phyloP scores from a whole-genome alignment of 176 grass and related monocot genomes.

The Saccharum officinarum region DNA sequence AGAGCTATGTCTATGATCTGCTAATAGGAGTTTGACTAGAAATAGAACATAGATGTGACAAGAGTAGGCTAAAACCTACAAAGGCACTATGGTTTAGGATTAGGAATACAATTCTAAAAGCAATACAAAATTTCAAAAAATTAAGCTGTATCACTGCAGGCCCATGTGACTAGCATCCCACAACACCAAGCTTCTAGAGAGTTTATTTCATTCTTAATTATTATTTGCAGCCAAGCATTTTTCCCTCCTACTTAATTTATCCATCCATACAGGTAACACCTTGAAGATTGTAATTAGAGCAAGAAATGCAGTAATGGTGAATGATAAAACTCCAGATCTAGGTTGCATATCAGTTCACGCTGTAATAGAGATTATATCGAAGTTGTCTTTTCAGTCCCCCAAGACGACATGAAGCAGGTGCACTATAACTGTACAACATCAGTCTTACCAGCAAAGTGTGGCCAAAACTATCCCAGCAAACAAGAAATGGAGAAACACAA shows the following conservation, averaged over 20 bases:
- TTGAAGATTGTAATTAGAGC: neutral
- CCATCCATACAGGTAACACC: neutral
- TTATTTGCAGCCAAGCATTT: neutral
- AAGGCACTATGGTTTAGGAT: neutral
- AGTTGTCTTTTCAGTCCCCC: neutral
- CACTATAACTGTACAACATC: neutral
- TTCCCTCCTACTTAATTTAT: slow-evolving; percentile 7
- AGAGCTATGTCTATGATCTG: neutral
- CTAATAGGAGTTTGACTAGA: neutral
- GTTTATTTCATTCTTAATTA: neutral
- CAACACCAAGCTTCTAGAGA: neutral
- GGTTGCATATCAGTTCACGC: neutral
- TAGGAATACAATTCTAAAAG: slow-evolving; percentile 23
- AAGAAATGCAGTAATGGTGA: neutral
- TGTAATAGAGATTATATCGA: neutral
- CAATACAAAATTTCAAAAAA: slow-evolving; percentile 26
- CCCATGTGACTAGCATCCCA: slow-evolving; percentile 5
- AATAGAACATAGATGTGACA: slow-evolving; percentile 9
- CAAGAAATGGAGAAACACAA: slow-evolving; percentile 82
- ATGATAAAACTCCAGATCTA: neutral
- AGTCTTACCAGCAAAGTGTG: slow-evolving; percentile 87
- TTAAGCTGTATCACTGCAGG: neutral
- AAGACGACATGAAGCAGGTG: slow-evolving; percentile 8
- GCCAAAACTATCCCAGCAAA: slow-evolving; percentile 82
- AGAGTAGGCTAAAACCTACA: slow-evolving; percentile 1